phyloP scores from a whole-genome alignment of 2,329 filamentous ascomycete species.

The Monilinia fructigena region DNA sequence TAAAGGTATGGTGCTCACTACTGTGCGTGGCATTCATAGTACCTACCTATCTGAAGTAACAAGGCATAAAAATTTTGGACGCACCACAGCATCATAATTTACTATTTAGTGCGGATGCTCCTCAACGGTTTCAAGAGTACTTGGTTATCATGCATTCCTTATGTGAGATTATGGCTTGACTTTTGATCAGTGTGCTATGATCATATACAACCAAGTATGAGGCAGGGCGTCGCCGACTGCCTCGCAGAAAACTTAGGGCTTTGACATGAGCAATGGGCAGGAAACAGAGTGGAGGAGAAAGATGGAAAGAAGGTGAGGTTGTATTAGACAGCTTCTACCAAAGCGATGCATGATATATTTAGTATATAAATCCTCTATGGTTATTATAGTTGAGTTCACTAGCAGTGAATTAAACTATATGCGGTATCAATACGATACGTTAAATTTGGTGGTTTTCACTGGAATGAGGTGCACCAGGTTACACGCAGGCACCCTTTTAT shows the following conservation, averaged over 20 bases:
- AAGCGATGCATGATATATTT: neutral
- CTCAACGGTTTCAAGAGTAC: slow-evolving; percentile 26
- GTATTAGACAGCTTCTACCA: neutral
- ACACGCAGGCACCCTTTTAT: too few species aligned
- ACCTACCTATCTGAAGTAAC: slow-evolving; percentile 40
- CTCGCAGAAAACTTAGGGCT: slow-evolving; percentile 44
- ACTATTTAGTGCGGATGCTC: slow-evolving; percentile 19
- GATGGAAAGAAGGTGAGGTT: slow-evolving; percentile 16
- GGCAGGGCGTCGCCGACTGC: slow-evolving; percentile 46
- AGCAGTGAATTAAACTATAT: neutral
- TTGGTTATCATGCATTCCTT: slow-evolving; percentile 27
- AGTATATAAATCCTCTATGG: neutral
- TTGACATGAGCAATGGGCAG: slow-evolving; percentile 38
- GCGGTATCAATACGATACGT: neutral
- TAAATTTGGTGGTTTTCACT: neutral
- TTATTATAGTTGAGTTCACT: neutral
- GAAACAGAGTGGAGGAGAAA: slow-evolving; percentile 42
- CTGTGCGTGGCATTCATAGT: slow-evolving; percentile 43
- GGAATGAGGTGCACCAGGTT: neutral
- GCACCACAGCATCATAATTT: slow-evolving; percentile 33
- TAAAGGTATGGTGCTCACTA: slow-evolving; percentile 43
- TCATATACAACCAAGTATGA: slow-evolving; percentile 43
- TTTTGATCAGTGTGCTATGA: slow-evolving; percentile 37
- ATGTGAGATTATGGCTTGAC: slow-evolving; percentile 38
- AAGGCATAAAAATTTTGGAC: slow-evolving; percentile 40